A percentile compares a stretch with the other conserved stretches of the same genome.
These are phyloP conservation scores for Phoenix roebelenii DNA, from an alignment of 176 grass and related monocot genomes.

Conservation along the genomic window DNA sequence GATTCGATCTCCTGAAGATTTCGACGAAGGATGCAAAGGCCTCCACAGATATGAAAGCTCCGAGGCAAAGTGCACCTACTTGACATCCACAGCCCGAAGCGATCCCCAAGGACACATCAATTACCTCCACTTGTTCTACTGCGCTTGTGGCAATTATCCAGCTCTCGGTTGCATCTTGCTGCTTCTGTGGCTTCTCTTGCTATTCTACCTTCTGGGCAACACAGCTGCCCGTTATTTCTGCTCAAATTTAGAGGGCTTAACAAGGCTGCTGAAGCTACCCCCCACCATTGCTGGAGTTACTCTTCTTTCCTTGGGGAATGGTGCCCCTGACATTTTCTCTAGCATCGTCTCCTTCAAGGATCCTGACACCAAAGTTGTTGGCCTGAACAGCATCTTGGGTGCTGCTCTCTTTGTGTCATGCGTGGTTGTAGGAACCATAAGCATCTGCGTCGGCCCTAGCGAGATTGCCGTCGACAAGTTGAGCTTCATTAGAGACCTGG, in stretches of 20 bases:
- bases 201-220: conserved; percentile 70
- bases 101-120: conserved; percentile 32
- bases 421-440: conserved; percentile 48
- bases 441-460: conserved; percentile 16
- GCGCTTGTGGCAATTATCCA: conserved; percentile 21
- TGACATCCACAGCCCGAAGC: background rate
- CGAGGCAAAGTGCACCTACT: conserved; percentile 9
- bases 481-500: conserved; percentile 45
- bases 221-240: conserved; percentile 76
- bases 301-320: conserved; percentile 63
- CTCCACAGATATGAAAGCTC: conserved; percentile 2
- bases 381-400: conserved; percentile 54
- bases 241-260: conserved; percentile 48
- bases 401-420: conserved; percentile 60
- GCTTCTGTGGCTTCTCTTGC: conserved; percentile 42
- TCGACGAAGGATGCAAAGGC: conserved; percentile 11
- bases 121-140: conserved; percentile 56
- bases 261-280: conserved; percentile 39
- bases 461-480: conserved; percentile 23
- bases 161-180: conserved; percentile 23
- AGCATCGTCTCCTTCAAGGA: conserved; percentile 47
- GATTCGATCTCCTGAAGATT: background rate
- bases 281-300: conserved; percentile 61
- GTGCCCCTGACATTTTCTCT: conserved; percentile 62
- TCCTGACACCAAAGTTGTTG: conserved; percentile 12